Conservation (phyloP, 192 early-diverging fungal genomes). For the Spinellus fusiger region DNA sequence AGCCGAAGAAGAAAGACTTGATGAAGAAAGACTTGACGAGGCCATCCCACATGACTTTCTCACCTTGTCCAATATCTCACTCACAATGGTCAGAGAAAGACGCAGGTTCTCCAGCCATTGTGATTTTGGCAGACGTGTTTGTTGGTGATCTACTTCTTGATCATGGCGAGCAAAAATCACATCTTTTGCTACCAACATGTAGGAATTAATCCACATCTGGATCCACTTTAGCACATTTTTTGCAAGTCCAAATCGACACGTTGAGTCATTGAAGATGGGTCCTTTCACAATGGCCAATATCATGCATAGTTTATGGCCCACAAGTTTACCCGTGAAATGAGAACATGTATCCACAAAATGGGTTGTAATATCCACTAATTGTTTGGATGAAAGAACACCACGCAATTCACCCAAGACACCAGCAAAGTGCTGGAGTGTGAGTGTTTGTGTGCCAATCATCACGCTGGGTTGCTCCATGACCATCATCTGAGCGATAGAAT, state of each 20-base stretch:
- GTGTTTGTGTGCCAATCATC: constrained; percentile 55
- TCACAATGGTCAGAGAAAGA: constrained; percentile 32
- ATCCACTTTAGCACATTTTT: constrained; percentile 20
- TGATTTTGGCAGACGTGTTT: constrained; percentile 16
- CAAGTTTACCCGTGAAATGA: constrained; percentile 30
- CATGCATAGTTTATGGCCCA: constrained; percentile 24
- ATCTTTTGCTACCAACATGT: constrained; percentile 32
- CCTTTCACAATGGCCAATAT: constrained; percentile 27
- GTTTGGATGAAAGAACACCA: constrained; percentile 21
- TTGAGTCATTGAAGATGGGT: constrained; percentile 18
- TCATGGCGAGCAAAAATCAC: constrained; percentile 24
- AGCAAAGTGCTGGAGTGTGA: constrained; percentile 45
- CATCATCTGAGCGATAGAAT: constrained; percentile 45
- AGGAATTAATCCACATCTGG: constrained; percentile 30
- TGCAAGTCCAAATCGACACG: constrained; percentile 8
- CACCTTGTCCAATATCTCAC: constrained; percentile 29
- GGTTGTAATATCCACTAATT: constrained; percentile 28
- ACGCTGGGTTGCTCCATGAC: constrained; percentile 40
- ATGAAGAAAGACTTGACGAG: constrained; percentile 1
- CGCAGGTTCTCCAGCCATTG: constrained; percentile 42
- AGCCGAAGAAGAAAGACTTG: constrained; percentile 14
- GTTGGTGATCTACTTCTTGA: constrained; percentile 7
- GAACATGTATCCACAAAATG: constrained; percentile 29
- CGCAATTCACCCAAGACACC: constrained; percentile 36
- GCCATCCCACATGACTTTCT: constrained; percentile 21